Percentiles rank a stretch among this genome's conserved stretches.
Conservation (phyloP, 768 basidiomycete genomes). For the Lentinus tigrinus region DNA sequence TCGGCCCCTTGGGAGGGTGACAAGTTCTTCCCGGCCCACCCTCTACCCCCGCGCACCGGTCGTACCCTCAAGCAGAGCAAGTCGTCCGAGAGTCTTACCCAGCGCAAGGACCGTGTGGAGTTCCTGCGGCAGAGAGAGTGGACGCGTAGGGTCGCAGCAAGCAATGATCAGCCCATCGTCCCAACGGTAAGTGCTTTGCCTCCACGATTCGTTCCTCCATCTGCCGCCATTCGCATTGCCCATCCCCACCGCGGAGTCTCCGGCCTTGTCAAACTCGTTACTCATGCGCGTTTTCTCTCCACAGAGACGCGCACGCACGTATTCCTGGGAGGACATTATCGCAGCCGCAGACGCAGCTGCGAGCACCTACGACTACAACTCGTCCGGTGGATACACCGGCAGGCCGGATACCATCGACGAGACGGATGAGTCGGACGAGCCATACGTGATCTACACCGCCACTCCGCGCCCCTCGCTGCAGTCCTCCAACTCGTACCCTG, state of each 20-base stretch:
- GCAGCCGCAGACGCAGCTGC: slow-evolving; percentile 20
- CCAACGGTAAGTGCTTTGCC: background rate
- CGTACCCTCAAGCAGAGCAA: slow-evolving; percentile 32
- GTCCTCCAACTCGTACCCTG: background rate
- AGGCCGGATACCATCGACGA: slow-evolving; percentile 19
- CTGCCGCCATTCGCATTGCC: background rate
- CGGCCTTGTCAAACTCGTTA: background rate
- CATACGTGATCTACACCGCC: slow-evolving; percentile 25
- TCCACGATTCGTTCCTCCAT: background rate
- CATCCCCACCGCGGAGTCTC: background rate
- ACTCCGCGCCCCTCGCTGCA: slow-evolving; percentile 15
- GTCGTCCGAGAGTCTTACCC: slow-evolving; percentile 44
- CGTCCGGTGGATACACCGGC: background rate
- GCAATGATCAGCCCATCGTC: slow-evolving; percentile 3
- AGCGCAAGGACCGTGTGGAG: slow-evolving; percentile 51
- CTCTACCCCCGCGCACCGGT: background rate
- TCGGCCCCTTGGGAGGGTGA: background rate
- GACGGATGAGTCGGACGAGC: slow-evolving; percentile 16
- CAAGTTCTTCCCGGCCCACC: background rate
- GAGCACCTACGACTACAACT: slow-evolving; percentile 13
- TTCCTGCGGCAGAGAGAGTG: slow-evolving; percentile 48
- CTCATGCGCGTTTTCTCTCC: background rate
- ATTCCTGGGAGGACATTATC: slow-evolving; percentile 23
- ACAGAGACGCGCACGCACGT: slow-evolving; percentile 16
- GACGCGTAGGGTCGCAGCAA: slow-evolving; percentile 36